Evolutionary conservation across 2,329 filamentous ascomycete genomes (phyloP), one percentile per base, ranked within the genome.

Genomic region (Exophiala sp.): DNA sequence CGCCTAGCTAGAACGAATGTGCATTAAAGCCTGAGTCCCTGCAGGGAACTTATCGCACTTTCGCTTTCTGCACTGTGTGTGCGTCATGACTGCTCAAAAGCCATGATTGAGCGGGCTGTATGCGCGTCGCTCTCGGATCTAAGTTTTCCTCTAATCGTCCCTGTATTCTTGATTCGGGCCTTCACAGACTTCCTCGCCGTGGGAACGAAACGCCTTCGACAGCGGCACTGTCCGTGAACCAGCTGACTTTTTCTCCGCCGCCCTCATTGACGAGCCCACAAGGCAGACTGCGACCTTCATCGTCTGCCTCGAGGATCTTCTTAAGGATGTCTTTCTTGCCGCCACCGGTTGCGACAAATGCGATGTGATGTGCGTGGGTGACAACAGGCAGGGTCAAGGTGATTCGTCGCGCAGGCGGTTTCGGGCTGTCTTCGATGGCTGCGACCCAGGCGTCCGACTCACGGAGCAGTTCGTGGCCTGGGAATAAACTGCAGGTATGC

Each of bases 401-500:
- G 71, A 99, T 95, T 65, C 94, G 85, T 73, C 84, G 86, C 42
- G 90, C 82, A 42, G 94, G 94, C 36, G 92, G 92, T 81, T 99
- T 99, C 47, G 94, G 94, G 40, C 90, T 95, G 76, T 97, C 89
- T 66, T 87, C 85, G 67, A 96, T 95, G 42, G 90, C 83, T 11
- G 91, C 87, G 40, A 97, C 90, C 94, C 94, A 99, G 50, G 92
- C 90, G 65, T 85, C 86, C 34, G 83, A 83, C 76, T 97, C 92
- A 61, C 91, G 85, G 62, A 97, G 81, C 50, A 97, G 81, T 54
- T 86, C 82, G 69, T 96, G 92, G 51, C 87, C 87, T 4, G 94
- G 94, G 78, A 99, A 99, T 48, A 99, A 78, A 65, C 88, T 94
- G 84, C 94, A 97, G 33, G 94, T 97, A 76, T 99, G 94, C 48